phyloP scores from a whole-genome alignment of 805 yeast genomes.

The Wickerhamiella lipophila region DNA sequence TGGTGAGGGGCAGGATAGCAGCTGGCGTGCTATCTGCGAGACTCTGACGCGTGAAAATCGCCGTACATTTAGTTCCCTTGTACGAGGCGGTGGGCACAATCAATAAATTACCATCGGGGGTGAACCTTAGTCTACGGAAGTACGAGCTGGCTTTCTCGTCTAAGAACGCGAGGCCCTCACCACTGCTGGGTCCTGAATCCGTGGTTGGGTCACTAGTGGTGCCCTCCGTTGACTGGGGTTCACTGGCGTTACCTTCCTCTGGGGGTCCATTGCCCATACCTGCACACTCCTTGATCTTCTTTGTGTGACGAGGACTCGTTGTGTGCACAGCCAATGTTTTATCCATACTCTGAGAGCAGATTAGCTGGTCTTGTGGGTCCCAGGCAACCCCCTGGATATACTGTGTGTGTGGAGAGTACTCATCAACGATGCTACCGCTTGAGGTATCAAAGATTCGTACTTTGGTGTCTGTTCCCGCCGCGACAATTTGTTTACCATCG shows the following conservation, averaged over 20 bases:
- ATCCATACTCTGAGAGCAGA: slow-evolving; percentile 87
- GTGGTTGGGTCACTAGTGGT: background rate
- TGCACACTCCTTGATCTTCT: slow-evolving; percentile 1
- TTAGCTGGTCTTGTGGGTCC: slow-evolving; percentile 73
- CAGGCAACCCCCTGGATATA: slow-evolving; percentile 93
- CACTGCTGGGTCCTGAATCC: no score
- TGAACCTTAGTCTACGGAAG: slow-evolving; percentile 71
- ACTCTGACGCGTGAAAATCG: slow-evolving; percentile 61
- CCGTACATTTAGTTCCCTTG: slow-evolving; percentile 40
- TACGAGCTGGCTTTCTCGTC: slow-evolving; percentile 83
- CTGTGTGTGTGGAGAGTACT: slow-evolving; percentile 64
- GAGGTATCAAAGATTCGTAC: slow-evolving; percentile 52
- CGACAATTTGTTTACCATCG: slow-evolving; percentile 55
- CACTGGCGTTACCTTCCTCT: background rate
- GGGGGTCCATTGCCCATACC: no score
- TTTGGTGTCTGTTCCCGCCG: slow-evolving; percentile 85
- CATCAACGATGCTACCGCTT: slow-evolving; percentile 45
- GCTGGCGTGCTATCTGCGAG: slow-evolving; percentile 51
- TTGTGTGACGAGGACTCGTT: slow-evolving; percentile 22
- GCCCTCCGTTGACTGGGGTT: background rate
- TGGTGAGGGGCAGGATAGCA: slow-evolving; percentile 54
- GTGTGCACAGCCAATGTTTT: slow-evolving; percentile 63
- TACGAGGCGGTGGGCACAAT: slow-evolving; percentile 66
- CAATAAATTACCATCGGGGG: slow-evolving; percentile 79
- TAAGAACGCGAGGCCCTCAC: slow-evolving; percentile 33